A percentile compares a stretch with the other conserved stretches of the same genome.
These are phyloP conservation scores for Penicillium fimorum DNA, from an alignment of 495 filamentous ascomycete species.

Conservation along the genomic window DNA sequence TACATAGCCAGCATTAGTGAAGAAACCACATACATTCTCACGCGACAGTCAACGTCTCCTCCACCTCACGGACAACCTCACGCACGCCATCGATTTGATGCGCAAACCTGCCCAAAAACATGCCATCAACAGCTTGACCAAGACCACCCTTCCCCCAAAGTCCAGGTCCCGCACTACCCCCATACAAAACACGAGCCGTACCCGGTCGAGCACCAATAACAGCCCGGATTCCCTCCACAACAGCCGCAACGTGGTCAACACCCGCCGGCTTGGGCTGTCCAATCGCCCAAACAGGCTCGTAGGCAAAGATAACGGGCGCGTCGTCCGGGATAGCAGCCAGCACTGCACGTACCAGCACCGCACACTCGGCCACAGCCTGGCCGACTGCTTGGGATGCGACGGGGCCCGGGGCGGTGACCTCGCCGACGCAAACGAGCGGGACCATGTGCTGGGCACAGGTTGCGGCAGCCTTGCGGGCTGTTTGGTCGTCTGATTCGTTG, in stretches of 20 bases:
- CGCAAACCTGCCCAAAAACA: conserved; percentile 80
- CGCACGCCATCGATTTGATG: conserved; percentile 69
- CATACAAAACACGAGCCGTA: conserved; percentile 67
- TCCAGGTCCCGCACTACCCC: conserved; percentile 76
- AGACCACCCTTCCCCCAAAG: conserved; percentile 60
- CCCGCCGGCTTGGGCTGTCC: conserved; percentile 69
- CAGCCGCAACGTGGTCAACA: conserved; percentile 66
- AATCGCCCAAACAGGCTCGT: conserved; percentile 91
- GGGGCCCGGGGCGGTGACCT: conserved; percentile 50
- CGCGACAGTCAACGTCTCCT: conserved; percentile 33
- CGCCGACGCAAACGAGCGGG: conserved; percentile 79
- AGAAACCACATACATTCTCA: background rate
- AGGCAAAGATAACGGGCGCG: conserved; percentile 74
- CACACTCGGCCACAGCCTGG: conserved; percentile 62
- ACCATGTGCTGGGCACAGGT: conserved; percentile 65
- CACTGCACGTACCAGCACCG: conserved; percentile 59
- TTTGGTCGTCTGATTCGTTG: conserved; percentile 64
- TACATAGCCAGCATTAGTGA: background rate
- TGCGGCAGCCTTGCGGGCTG: conserved; percentile 65
- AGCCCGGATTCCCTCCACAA: conserved; percentile 60
- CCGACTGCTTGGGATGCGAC: conserved; percentile 53
- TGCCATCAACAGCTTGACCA: conserved; percentile 69
- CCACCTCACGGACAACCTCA: conserved; percentile 68
- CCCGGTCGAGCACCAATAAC: conserved; percentile 45
- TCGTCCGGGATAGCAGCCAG: conserved; percentile 55